Evolutionary conservation across 2,329 filamentous ascomycete species (phyloP).

Genomic region (Anisogramma anomala): DNA sequence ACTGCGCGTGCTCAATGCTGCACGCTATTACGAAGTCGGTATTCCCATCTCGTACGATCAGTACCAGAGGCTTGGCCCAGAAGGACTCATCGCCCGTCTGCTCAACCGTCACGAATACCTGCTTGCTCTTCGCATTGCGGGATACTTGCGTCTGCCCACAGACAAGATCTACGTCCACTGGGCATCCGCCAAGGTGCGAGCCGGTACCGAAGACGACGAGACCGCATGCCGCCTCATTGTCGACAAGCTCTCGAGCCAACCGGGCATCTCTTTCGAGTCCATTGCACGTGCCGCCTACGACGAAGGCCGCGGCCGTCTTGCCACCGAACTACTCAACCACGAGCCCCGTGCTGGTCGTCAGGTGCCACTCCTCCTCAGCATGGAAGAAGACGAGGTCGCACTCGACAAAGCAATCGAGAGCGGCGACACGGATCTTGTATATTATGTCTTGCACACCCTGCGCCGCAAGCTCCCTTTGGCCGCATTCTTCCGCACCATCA

Average conservation of each 20-base stretch:
- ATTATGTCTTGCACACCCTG: conserved; percentile 74
- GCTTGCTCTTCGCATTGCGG: conserved; percentile 75
- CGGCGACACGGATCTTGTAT: conserved; percentile 86
- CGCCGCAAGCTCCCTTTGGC: conserved; percentile 85
- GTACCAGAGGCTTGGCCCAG: conserved; percentile 80
- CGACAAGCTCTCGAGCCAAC: conserved; percentile 72
- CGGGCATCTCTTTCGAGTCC: conserved; percentile 88
- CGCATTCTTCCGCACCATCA: conserved; percentile 86
- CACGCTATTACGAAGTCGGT: conserved; percentile 82
- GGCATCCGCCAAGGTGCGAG: conserved; percentile 87
- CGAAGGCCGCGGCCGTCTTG: conserved; percentile 78
- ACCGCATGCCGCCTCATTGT: conserved; percentile 79
- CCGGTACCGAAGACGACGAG: conserved; percentile 76
- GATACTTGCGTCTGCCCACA: conserved; percentile 74
- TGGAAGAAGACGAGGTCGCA: conserved; percentile 92
- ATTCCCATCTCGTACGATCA: conserved; percentile 88
- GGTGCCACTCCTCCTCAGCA: conserved; percentile 80
- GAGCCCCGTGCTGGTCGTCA: conserved; percentile 93
- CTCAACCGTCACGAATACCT: conserved; percentile 86
- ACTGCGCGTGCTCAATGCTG: conserved; percentile 81
- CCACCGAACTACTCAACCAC: conserved; percentile 82
- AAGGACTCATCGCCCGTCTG: conserved; percentile 73
- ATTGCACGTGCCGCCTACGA: conserved; percentile 91
- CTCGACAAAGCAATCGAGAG: conserved; percentile 95
- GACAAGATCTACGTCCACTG: conserved; percentile 93